A percentile compares a stretch with the other conserved stretches of the same genome.
These are phyloP conservation scores for Ampelomyces quisqualis DNA, from an alignment of 2,329 filamentous ascomycete species.

Conservation along the genomic window DNA sequence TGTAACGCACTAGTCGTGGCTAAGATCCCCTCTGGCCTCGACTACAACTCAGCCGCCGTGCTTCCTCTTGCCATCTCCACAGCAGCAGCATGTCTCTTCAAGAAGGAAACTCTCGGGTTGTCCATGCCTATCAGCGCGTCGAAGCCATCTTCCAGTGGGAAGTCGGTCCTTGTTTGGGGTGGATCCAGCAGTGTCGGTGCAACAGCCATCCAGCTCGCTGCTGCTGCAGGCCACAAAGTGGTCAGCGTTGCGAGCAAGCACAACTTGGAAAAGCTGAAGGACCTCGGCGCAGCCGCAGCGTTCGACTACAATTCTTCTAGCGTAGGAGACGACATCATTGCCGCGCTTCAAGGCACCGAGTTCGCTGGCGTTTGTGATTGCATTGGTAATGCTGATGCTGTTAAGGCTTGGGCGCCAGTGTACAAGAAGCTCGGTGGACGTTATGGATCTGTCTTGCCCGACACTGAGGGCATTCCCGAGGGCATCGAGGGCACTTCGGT, in stretches of 20 bases:
- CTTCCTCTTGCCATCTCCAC: conserved; percentile 50
- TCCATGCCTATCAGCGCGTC: conserved; percentile 41
- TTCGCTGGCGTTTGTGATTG: conserved; percentile 49
- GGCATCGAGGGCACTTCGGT: conserved; percentile 29
- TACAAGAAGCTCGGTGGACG: conserved; percentile 33
- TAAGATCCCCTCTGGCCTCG: conserved; percentile 43
- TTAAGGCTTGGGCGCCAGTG: conserved; percentile 27
- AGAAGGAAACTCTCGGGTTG: conserved; percentile 43
- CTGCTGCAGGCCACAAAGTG: conserved; percentile 46
- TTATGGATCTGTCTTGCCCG: conserved; percentile 30
- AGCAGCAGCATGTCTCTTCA: conserved; percentile 48
- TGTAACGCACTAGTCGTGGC: conserved; percentile 34
- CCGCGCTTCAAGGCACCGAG: conserved; percentile 45
- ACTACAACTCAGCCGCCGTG: conserved; percentile 45
- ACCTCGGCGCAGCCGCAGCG: conserved; percentile 31
- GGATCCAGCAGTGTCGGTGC: conserved; percentile 49
- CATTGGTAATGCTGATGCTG: conserved; percentile 29
- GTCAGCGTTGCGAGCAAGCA: conserved; percentile 42
- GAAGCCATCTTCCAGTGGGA: conserved; percentile 31
- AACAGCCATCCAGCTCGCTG: conserved; percentile 49
- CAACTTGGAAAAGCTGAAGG: conserved; percentile 32
- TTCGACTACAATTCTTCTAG: conserved; percentile 38
- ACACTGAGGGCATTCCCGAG: conserved; percentile 22
- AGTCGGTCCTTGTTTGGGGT: conserved; percentile 54
- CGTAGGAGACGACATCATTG: conserved; percentile 43